Base-by-base conservation (phyloP, 495 filamentous ascomycete species). In the Trichoderma erinaceum region DNA sequence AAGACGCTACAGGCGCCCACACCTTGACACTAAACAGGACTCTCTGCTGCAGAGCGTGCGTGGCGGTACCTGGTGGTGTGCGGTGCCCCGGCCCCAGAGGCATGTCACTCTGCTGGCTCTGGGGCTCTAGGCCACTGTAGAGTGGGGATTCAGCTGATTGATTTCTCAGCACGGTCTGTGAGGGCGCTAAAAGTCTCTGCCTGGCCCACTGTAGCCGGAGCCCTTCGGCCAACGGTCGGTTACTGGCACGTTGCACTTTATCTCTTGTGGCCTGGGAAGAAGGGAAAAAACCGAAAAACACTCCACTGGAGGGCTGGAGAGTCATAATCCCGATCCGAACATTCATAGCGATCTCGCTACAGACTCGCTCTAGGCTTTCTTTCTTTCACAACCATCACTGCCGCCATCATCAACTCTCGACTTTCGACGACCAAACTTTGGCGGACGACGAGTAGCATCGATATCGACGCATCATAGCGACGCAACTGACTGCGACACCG, bases 91-190 rank as follows among this genome's bases (percentile, higher is more conserved):
- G 48, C 16, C n/a, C 44, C n/a, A 52, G 29, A 61, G 23, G 56
- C 12, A 61, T 27, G 56, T 61, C 48, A 61, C 56, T 18, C 16
- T 23, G 56, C 44, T 48, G 1, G 15, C 44, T 48, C n/a, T 48
- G 44, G 44, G 44, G 44, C 44, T 48, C 44, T n/a, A 48, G 44
- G 44, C 44, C 44, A 12, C 44, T 48, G 15, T 0, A n/a, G 44
- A 48, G 56, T 61, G 56, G 56, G 56, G 56, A 23, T 61, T 32
- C 56, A 61, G 56, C 56, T 61, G 56, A 61, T 61, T 61, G 56
- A 61, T 61, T 61, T 61, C 56, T 61, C 56, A 61, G 56, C 56
- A 61, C 56, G 56, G 56, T 21, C 56, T 61, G 56, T 61, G 56
- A 23, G 29, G 29, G 25, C 25, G 27, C 25, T 32, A 29, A 61